Evolutionary conservation across 73 alveolate species (phyloP), one percentile per base, ranked within the genome.

Genomic region (Stentor coeruleus): DNA sequence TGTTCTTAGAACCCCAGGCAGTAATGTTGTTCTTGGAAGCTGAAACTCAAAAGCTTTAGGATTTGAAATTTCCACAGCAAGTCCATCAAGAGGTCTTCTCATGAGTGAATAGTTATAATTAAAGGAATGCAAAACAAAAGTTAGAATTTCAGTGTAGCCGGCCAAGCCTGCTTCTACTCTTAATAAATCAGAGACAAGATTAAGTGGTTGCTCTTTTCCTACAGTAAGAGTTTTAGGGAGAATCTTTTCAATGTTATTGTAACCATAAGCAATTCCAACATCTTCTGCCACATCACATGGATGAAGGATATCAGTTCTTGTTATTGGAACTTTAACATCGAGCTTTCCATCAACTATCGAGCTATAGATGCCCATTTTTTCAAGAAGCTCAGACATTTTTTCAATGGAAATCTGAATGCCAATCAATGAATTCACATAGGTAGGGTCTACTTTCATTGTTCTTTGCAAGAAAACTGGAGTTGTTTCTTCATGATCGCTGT

Each of bases 111-210:
- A 82, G 94, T 89, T 91, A 83, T 96, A 98, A 74, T 90, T 93
- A 74, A 86, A 89, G 38, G 98, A 87, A 40, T 90, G 75, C 42
- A 96, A 89, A 35, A 94, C 98, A 94, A 97, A 88, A 42, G 95
- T 96, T 82, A 98, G 87, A 87, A 98, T 94, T 91, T 98, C 99
- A 81, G 92, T 94, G 90, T 83, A 96, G 3, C 99, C 99, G 41
- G 98, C 97, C 55, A 87, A 79, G 11, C 98, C 99, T 38, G 95
- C 88, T 88, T 98, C 99, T 81, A 74, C 87, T 84, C 99, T 96
- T 31, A 97, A 91, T 90, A 98, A 88, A 91, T 98, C 99, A 3
- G 98, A 66, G 85, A 92, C 77, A 83, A 91, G 93, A 87, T 95
- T 90, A 85, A 92, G 84, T 77, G 92, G 84, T 86, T 89, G 89